These are phyloP conservation scores for Colletotrichum nymphaeae DNA, from an alignment of 2,329 filamentous ascomycete species.

Conservation along the genomic window DNA sequence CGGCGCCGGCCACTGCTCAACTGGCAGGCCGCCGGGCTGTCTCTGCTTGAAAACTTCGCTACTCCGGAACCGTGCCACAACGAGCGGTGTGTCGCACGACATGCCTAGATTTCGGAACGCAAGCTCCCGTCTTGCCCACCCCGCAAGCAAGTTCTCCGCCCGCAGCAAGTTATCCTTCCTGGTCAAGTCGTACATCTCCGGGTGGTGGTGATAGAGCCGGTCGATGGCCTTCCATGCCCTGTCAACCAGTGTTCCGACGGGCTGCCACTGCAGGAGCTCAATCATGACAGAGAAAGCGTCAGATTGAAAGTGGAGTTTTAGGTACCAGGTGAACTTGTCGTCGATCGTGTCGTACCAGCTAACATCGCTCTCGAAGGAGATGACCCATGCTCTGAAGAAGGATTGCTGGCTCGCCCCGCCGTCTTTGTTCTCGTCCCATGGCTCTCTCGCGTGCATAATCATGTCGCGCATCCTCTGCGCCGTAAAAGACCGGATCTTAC, in stretches of 20 bases:
- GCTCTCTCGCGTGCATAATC: slow-evolving; percentile 57
- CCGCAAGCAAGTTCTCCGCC: slow-evolving; percentile 60
- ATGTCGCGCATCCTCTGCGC: slow-evolving; percentile 60
- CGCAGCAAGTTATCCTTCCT: slow-evolving; percentile 56
- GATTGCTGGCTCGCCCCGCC: slow-evolving; percentile 62
- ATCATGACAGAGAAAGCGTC: slow-evolving; percentile 67
- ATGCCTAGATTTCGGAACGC: slow-evolving; percentile 50
- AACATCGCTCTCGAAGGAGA: slow-evolving; percentile 59
- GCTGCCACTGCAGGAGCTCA: slow-evolving; percentile 62
- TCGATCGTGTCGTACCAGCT: slow-evolving; percentile 55
- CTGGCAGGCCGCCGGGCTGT: neutral
- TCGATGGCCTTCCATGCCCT: slow-evolving; percentile 63
- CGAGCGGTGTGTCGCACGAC: slow-evolving; percentile 54
- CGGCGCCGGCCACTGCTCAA: neutral
- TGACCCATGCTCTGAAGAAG: slow-evolving; percentile 65
- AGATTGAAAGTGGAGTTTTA: slow-evolving; percentile 64
- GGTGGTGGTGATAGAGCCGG: slow-evolving; percentile 58
- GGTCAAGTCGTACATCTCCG: slow-evolving; percentile 61
- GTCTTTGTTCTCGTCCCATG: slow-evolving; percentile 61
- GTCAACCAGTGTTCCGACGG: slow-evolving; percentile 60
- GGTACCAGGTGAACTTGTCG: slow-evolving; percentile 66
- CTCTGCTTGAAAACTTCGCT: slow-evolving; percentile 35
- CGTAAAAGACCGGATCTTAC: slow-evolving; percentile 57
- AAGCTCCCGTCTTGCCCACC: slow-evolving; percentile 62
- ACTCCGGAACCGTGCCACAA: slow-evolving; percentile 56